phyloP scores from a whole-genome alignment of 164 flowering plant species.

The Akebia trifoliata region DNA sequence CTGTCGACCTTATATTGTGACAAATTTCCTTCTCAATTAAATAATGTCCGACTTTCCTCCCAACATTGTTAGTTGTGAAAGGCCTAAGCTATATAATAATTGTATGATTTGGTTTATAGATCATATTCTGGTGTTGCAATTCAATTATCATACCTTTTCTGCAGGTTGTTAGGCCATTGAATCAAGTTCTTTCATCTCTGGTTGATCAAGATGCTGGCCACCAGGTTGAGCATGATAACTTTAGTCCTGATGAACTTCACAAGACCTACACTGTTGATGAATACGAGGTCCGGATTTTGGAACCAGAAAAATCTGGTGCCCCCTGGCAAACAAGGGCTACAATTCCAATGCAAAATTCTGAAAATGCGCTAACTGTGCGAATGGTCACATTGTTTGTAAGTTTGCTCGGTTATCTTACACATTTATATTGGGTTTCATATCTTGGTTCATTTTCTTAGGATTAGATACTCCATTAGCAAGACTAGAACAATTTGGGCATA shows the following conservation, averaged over 20 bases:
- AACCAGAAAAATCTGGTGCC: slow-evolving; percentile 93
- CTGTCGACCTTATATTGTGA: too few relatives aligned
- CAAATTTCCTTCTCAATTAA: too few relatives aligned
- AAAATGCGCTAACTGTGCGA: slow-evolving; percentile 91
- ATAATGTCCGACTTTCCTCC: too few relatives aligned
- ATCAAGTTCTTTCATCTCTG: slow-evolving; percentile 82
- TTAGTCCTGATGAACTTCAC: slow-evolving; percentile 60
- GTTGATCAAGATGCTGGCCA: slow-evolving; percentile 86
- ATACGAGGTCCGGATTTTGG: slow-evolving; percentile 84
- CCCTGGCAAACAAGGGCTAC: slow-evolving; percentile 89
- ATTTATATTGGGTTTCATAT: not conserved
- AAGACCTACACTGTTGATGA: slow-evolving; percentile 74
- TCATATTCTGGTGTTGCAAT: not conserved
- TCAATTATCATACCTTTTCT: slow-evolving; percentile 5
- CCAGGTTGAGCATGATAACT: slow-evolving; percentile 64
- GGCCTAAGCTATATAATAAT: too few relatives aligned
- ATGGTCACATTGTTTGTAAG: slow-evolving; percentile 85
- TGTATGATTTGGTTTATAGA: not conserved
- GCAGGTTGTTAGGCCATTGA: slow-evolving; percentile 81
- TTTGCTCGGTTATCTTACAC: not conserved
- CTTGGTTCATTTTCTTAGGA: not conserved
- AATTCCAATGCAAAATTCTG: slow-evolving; percentile 91
- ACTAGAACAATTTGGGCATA: not conserved
- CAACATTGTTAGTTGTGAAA: too few relatives aligned
- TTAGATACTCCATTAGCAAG: not conserved